A percentile compares a stretch with the other conserved stretches of the same genome.
These are phyloP conservation scores for Scorias spongiosa DNA, from an alignment of 2,329 filamentous ascomycete species.

Conservation along the genomic window DNA sequence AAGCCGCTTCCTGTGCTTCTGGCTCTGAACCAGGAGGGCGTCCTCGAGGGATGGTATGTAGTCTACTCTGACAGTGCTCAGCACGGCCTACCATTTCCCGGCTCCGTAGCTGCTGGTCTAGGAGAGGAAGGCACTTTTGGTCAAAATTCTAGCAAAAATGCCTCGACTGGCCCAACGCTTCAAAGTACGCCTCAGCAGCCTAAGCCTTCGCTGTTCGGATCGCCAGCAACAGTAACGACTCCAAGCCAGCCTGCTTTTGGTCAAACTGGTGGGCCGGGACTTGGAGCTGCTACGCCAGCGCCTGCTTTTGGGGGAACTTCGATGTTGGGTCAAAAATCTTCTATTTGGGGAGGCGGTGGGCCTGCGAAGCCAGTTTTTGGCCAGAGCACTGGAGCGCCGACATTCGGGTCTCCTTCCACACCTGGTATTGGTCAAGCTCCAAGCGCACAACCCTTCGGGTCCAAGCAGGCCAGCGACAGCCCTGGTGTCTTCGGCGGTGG, in stretches of 20 bases:
- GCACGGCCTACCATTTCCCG: constrained; percentile 56
- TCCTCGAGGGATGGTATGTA: constrained; percentile 79
- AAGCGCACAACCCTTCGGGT: background rate
- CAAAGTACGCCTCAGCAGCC: constrained; percentile 1
- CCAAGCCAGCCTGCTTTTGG: constrained; percentile 6
- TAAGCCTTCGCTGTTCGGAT: constrained; percentile 10
- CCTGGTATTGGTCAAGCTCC: constrained; percentile 1
- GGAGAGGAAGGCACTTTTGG: background rate
- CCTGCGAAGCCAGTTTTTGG: constrained; percentile 8
- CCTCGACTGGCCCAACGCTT: background rate
- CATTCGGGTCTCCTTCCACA: constrained; percentile 10
- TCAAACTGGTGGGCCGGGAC: background rate
- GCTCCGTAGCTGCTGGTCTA: constrained; percentile 36
- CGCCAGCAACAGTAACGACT: constrained; percentile 2
- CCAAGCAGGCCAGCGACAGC: background rate
- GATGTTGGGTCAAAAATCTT: constrained; percentile 12
- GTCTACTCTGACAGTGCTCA: constrained; percentile 78
- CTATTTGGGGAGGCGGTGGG: constrained; percentile 11
- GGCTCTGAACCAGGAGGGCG: constrained; percentile 75
- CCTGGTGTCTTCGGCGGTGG: background rate
- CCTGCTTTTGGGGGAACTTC: constrained; percentile 13
- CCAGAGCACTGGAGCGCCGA: constrained; percentile 9
- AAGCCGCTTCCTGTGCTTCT: constrained; percentile 71
- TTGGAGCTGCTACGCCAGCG: background rate
- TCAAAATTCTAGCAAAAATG: background rate